Conservation (phyloP, 148 eudicot genomes). For the Rhododendron henanense region DNA sequence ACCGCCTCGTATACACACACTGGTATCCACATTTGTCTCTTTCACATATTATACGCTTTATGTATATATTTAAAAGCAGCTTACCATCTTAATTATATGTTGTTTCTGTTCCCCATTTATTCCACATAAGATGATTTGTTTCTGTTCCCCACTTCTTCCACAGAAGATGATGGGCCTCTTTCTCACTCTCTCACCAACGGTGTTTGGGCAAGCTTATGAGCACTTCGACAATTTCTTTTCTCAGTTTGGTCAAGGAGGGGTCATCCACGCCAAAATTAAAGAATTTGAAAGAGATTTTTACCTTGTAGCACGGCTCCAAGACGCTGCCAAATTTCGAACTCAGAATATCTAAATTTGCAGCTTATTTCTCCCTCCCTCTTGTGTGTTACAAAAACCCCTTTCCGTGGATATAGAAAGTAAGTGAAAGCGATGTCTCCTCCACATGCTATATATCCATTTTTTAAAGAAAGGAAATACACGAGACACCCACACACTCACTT, state of each 20-base stretch:
- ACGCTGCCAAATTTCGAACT: no score
- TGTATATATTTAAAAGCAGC: background rate
- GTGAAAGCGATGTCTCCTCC: conserved; percentile 35
- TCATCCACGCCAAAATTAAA: no score
- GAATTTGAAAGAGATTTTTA: no score
- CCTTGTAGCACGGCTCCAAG: no score
- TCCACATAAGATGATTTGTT: no score
- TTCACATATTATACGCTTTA: background rate
- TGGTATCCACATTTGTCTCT: background rate
- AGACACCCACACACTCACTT: background rate
- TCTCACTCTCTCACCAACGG: background rate
- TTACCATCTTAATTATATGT: background rate
- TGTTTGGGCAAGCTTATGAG: no score
- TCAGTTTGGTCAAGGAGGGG: no score
- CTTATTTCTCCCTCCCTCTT: background rate
- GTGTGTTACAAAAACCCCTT: background rate
- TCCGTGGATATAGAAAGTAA: conserved; percentile 15
- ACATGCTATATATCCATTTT: background rate
- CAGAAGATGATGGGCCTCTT: background rate
- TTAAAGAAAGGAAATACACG: background rate
- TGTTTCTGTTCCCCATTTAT: background rate
- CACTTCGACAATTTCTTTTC: no score
- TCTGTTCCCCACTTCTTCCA: conserved; percentile 14
- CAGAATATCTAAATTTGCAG: no score
- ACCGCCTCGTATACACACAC: background rate